phyloP scores from a whole-genome alignment of 1,284 basidiomycete species.

The Papiliotrema flavescens region DNA sequence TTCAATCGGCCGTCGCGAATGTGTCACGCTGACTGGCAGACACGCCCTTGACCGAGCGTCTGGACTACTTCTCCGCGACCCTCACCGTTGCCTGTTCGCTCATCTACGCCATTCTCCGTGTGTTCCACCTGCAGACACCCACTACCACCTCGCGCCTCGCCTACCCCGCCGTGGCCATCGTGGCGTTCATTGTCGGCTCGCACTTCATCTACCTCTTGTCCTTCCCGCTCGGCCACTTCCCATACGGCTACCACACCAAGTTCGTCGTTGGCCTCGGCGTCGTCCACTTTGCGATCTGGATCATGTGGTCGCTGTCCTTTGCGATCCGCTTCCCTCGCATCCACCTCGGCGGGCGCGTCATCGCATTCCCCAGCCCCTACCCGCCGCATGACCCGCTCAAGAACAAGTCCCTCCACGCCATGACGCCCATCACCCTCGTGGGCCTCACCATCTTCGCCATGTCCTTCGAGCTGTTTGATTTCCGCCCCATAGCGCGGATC shows the following conservation, averaged over 20 bases:
- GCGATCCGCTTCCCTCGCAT: slow-evolving; percentile 39
- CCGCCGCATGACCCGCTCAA: slow-evolving; percentile 18
- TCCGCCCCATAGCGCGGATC: slow-evolving; percentile 68
- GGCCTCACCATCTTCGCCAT: slow-evolving; percentile 71
- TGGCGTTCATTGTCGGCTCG: slow-evolving; percentile 26
- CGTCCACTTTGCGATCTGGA: slow-evolving; percentile 74
- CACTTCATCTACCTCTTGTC: slow-evolving; percentile 56
- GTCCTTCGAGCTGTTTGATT: slow-evolving; percentile 85
- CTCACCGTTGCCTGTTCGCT: slow-evolving; percentile 72
- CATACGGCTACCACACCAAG: slow-evolving; percentile 91
- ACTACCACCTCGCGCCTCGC: slow-evolving; percentile 16
- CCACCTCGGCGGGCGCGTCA: slow-evolving; percentile 8
- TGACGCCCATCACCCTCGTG: slow-evolving; percentile 58
- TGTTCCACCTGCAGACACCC: slow-evolving; percentile 60
- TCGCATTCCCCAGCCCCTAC: slow-evolving; percentile 29
- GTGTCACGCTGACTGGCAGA: slow-evolving; percentile 54
- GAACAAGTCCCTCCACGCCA: slow-evolving; percentile 52
- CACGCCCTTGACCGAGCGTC: slow-evolving; percentile 74
- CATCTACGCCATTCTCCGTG: slow-evolving; percentile 69
- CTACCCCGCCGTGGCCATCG: slow-evolving; percentile 17
- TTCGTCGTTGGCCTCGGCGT: slow-evolving; percentile 76
- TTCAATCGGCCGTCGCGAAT: slow-evolving; percentile 12
- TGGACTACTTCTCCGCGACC: slow-evolving; percentile 95
- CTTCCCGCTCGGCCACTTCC: slow-evolving; percentile 64
- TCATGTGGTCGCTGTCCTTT: slow-evolving; percentile 63